Base-by-base conservation (phyloP, 352 stramenopile genomes). In the Thraustotheca clavata region DNA sequence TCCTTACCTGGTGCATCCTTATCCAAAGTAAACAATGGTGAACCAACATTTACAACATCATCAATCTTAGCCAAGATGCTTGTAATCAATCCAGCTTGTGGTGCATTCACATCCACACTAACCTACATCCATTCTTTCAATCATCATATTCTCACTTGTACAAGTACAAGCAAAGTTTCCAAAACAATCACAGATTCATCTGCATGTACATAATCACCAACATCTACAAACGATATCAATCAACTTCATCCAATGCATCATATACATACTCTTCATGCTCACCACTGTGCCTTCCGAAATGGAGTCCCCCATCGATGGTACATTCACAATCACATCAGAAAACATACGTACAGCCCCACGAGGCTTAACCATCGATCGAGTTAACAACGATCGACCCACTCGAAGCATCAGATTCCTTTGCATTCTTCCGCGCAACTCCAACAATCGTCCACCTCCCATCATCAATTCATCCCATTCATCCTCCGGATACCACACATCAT, bases 221-320 rank as follows among this genome's bases (percentile, higher is more conserved):
- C 74, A n/a, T 88, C 83, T 92, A 49, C 49, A 67, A 59, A 22
- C 38, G n/a, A 36, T 39, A 20, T 57, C 18, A 16, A n/a, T n/a
- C 9, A 52, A 35, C 11, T 52, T n/a, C n/a, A n/a, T n/a, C n/a
- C 27, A 52, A 2, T 2, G 41, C 24, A 33, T 49, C 5, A 11
- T 18, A 0, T 9, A 74, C 77, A 61, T 70, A 91, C 80, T 76
- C 74, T 91, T 90, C 29, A 87, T 67, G 36, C 87, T 78, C 18
- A 98, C 95, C 62, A 99, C 87, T 12, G 95, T 98, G 60, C 96
- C 97, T 72, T 99, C 95, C 5, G 93, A 98, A 73, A 99, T 99
- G 62, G 94, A 98, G 70, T 99, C 94, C 26, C 87, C 88, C 79
- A 96, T 92, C 0, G 82, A 89, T 38, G 87, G 88, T 27, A 96